Conservation (phyloP, 1,139 yeast genomes). For the Blastobotrys indianensis region DNA sequence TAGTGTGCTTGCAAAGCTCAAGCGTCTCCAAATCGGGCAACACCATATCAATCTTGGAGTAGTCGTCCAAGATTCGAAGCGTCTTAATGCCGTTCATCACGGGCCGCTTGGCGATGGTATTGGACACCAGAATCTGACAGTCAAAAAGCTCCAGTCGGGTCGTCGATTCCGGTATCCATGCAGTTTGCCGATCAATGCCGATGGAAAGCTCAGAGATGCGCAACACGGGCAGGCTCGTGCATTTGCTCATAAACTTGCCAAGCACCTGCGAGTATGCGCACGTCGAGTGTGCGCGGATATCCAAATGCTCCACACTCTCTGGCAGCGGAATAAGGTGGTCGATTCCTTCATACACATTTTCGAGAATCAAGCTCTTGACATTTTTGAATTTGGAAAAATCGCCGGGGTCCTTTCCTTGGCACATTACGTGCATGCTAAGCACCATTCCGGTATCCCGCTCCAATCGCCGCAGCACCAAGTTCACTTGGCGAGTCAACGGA, state of each 20-base stretch:
- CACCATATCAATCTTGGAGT: slow-evolving; percentile 8
- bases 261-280: slow-evolving; percentile 8
- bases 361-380: slow-evolving; percentile 6
- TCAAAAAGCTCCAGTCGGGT: slow-evolving; percentile 7
- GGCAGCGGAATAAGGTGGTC: slow-evolving; percentile 8
- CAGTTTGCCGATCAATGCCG: slow-evolving; percentile 5
- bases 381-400: slow-evolving; percentile 4
- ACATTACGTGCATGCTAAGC: slow-evolving; percentile 5
- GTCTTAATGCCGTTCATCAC: slow-evolving; percentile 7
- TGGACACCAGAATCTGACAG: slow-evolving; percentile 8
- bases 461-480: neutral
- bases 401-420: slow-evolving; percentile 6
- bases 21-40: slow-evolving; percentile 4
- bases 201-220: slow-evolving; percentile 5
- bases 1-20: slow-evolving; percentile 2
- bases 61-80: slow-evolving; percentile 7
- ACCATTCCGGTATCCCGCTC: neutral
- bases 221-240: slow-evolving; percentile 4
- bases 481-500: neutral
- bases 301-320: slow-evolving; percentile 1
- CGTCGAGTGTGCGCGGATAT: slow-evolving; percentile 8
- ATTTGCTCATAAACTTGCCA: slow-evolving; percentile 8
- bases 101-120: slow-evolving; percentile 2
- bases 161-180: slow-evolving; percentile 7
- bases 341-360: slow-evolving; percentile 9